Conservation (phyloP, 2,329 filamentous ascomycete species). For the Colletotrichum simmondsii region DNA sequence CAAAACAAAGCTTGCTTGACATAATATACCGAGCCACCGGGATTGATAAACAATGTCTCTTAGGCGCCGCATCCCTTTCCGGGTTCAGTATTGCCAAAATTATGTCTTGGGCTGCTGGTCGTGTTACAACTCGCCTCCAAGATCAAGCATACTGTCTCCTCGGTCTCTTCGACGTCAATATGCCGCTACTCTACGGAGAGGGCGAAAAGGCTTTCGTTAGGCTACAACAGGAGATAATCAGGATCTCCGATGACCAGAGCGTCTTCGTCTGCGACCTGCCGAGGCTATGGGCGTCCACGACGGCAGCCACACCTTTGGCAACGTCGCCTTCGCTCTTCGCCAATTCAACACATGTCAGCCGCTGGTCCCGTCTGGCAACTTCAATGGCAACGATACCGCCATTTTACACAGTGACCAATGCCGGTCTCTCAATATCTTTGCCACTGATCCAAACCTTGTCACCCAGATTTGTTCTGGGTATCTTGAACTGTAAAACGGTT, state of each 20-base stretch:
- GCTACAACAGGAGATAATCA: conserved; percentile 48
- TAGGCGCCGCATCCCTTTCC: neutral
- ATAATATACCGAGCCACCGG: neutral
- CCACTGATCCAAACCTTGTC: neutral
- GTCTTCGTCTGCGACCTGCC: conserved; percentile 42
- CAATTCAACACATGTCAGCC: neutral
- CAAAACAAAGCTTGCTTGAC: neutral
- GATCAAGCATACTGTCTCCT: conserved; percentile 49
- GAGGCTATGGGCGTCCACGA: no score
- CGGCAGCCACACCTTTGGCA: neutral
- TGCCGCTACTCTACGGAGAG: conserved; percentile 50
- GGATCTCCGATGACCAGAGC: conserved; percentile 46
- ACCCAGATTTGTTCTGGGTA: neutral
- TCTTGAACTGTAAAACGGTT: neutral
- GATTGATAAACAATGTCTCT: neutral
- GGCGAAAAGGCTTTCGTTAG: conserved; percentile 46
- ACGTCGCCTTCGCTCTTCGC: neutral
- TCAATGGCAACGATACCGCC: neutral
- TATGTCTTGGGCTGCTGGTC: conserved; percentile 48
- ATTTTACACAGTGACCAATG: conserved; percentile 2
- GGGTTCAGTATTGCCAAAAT: conserved; percentile 39
- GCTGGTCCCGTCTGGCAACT: neutral
- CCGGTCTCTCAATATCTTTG: conserved; percentile 1
- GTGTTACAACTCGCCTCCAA: conserved; percentile 43
- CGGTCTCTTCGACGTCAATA: conserved; percentile 48